Conservation (phyloP, 2,329 filamentous ascomycete genomes). For the Dendryphion nanum region DNA sequence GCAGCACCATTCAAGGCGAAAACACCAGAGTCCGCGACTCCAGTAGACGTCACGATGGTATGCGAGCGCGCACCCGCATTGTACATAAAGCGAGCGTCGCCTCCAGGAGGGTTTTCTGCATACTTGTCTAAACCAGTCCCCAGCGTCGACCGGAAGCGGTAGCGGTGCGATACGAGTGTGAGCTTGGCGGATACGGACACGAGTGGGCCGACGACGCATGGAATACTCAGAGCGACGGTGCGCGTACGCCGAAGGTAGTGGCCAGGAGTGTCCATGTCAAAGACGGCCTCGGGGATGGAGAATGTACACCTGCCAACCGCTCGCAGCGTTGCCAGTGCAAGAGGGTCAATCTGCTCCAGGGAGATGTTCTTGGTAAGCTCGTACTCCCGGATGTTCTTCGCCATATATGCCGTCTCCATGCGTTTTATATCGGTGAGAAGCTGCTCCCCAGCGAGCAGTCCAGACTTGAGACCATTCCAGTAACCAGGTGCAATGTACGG, state of each 20-base stretch:
- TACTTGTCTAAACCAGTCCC: neutral
- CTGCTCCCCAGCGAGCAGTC: constrained; percentile 24
- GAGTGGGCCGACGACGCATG: constrained; percentile 13
- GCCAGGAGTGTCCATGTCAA: constrained; percentile 43
- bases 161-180: neutral
- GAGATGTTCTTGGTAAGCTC: constrained; percentile 35
- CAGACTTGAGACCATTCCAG: constrained; percentile 21
- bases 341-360: constrained; percentile 26
- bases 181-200: neutral
- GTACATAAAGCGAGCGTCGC: neutral
- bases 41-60: constrained; percentile 3
- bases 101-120: too few relatives aligned
- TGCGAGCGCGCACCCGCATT: neutral
- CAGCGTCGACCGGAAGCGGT: neutral
- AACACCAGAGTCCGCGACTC: constrained; percentile 29
- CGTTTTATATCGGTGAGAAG: constrained; percentile 22
- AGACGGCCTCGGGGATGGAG: constrained; percentile 33
- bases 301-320: constrained; percentile 17
- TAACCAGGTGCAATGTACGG: constrained; percentile 16
- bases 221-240: constrained; percentile 36
- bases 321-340: constrained; percentile 24
- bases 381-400: constrained; percentile 18
- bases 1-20: constrained; percentile 34
- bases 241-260: constrained; percentile 41
- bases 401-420: constrained; percentile 21